Conservation (phyloP, 2,329 filamentous ascomycete genomes). For the Plectosphaerella plurivora region DNA sequence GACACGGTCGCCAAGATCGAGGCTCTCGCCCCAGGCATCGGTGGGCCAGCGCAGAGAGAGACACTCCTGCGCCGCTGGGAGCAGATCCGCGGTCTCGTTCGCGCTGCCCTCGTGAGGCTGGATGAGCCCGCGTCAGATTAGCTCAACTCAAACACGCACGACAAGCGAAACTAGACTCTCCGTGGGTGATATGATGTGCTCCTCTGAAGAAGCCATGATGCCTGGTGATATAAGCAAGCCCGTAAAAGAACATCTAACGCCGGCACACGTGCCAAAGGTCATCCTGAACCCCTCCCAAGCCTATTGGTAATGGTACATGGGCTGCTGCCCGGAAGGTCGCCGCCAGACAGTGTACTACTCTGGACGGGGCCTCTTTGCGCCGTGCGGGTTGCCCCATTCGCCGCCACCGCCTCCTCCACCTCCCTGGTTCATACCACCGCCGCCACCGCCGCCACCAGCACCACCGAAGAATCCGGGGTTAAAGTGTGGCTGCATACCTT, state of each 20-base stretch:
- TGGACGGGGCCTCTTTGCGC: constrained; percentile 72
- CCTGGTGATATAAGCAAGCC: too few species aligned
- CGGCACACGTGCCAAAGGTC: too few species aligned
- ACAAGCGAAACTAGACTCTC: too few species aligned
- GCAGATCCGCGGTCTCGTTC: constrained; percentile 34
- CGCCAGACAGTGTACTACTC: constrained; percentile 41
- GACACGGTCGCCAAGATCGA: constrained; percentile 23
- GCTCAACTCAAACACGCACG: too few species aligned
- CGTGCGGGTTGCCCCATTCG: constrained; percentile 76
- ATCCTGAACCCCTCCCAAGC: not conserved
- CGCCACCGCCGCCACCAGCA: constrained; percentile 31
- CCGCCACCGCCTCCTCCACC: constrained; percentile 36
- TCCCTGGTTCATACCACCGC: constrained; percentile 30
- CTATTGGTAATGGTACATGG: not conserved
- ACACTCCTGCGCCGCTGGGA: constrained; percentile 34
- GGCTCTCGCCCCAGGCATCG: constrained; percentile 16
- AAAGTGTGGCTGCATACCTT: constrained; percentile 66
- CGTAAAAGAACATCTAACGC: not conserved
- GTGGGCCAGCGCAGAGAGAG: constrained; percentile 28
- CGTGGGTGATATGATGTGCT: too few species aligned
- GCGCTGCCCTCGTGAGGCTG: constrained; percentile 23
- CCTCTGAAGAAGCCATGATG: not conserved
- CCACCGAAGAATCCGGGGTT: constrained; percentile 68
- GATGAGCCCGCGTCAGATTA: too few species aligned
- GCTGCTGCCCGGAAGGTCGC: not conserved